Percentiles rank a stretch among this genome's conserved stretches.
Evolutionary conservation across 2,329 filamentous ascomycete species (phyloP).

Genomic region (Paraphaeosphaeria minitans): DNA sequence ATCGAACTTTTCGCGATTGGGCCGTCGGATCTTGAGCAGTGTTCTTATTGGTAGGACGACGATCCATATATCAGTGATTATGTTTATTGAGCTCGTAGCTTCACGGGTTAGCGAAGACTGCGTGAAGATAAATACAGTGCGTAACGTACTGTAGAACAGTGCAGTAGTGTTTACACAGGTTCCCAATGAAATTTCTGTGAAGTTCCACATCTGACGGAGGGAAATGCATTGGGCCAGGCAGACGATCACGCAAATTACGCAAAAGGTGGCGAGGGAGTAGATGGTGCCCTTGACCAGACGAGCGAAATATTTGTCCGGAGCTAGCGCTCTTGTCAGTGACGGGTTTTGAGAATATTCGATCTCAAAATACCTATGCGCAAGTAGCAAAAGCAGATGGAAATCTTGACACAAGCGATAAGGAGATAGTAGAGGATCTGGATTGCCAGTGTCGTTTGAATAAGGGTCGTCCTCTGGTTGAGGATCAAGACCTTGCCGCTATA

Average conservation of each 20-base stretch:
- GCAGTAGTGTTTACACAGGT: constrained; percentile 42
- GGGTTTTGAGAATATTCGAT: background rate
- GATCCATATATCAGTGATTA: constrained; percentile 85
- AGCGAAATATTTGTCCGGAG: constrained; percentile 31
- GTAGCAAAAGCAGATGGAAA: constrained; percentile 44
- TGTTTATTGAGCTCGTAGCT: constrained; percentile 72
- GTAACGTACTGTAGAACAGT: constrained; percentile 39
- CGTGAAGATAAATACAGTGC: background rate
- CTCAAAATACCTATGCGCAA: constrained; percentile 37
- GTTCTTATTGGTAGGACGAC: constrained; percentile 84
- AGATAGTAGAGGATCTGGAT: constrained; percentile 42
- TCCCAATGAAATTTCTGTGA: constrained; percentile 30
- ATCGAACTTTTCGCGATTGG: constrained; percentile 81
- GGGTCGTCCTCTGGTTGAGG: constrained; percentile 25
- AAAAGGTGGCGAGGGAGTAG: constrained; percentile 31
- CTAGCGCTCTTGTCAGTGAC: constrained; percentile 16
- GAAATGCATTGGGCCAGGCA: constrained; percentile 39
- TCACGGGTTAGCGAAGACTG: background rate
- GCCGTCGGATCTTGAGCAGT: constrained; percentile 80
- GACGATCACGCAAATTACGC: constrained; percentile 30
- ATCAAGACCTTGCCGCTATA: constrained; percentile 25
- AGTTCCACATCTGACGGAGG: constrained; percentile 41
- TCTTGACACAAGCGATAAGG: constrained; percentile 36
- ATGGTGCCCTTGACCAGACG: constrained; percentile 31
- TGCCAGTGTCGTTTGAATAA: constrained; percentile 31